Percentiles rank a stretch among this genome's conserved stretches.
phyloP scores from a whole-genome alignment of 1,139 yeast genomes.

The Lodderomyces pseudojiufengensis region DNA sequence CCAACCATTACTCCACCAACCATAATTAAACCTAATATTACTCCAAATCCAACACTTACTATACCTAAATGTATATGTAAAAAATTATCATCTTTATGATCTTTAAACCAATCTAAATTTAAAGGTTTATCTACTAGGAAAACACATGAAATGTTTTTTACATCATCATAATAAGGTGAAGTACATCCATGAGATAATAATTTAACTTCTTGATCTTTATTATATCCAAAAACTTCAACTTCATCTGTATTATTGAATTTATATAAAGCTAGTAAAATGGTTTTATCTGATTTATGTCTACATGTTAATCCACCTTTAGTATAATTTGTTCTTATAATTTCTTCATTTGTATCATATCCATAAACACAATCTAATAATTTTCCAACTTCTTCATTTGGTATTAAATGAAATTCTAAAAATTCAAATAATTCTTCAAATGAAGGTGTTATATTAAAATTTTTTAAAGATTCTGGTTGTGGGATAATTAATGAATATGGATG shows the following conservation, averaged over 20 bases:
- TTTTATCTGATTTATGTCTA: conserved; percentile 34
- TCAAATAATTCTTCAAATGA: conserved; percentile 43
- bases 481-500: conserved; percentile 62
- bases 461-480: conserved; percentile 62
- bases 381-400: conserved; percentile 50
- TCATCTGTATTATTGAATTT: conserved; percentile 10
- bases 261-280: conserved; percentile 26
- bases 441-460: conserved; percentile 49
- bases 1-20: conserved; percentile 32
- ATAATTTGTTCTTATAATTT: conserved; percentile 28
- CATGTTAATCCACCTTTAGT: conserved; percentile 43
- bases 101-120: conserved; percentile 53
- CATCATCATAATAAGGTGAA: conserved; percentile 24
- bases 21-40: conserved; percentile 52
- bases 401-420: conserved; percentile 64
- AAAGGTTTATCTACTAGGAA: conserved; percentile 68
- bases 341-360: conserved; percentile 9
- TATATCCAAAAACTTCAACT: conserved; percentile 33
- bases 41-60: conserved; percentile 63
- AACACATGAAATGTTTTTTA: conserved; percentile 46
- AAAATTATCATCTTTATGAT: conserved; percentile 27
- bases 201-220: conserved; percentile 59
- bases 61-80: conserved; percentile 61
- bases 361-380: conserved; percentile 31
- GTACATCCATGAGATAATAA: conserved; percentile 69